Conservation (phyloP, 208 protist genomes). For the Novymonas esmeraldas region DNA sequence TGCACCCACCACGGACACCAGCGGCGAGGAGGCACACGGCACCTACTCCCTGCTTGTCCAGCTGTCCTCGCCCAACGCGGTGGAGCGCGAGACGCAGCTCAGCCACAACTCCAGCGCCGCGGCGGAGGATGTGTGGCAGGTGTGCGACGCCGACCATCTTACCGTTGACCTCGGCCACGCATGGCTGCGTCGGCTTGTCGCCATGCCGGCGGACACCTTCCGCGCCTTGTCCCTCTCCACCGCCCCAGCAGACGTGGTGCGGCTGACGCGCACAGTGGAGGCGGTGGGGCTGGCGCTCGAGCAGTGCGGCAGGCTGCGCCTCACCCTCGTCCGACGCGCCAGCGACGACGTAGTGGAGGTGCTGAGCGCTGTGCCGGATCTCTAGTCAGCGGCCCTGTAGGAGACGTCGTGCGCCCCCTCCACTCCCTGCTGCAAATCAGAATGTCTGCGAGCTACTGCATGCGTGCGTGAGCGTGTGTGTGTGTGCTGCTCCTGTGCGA, state of each 20-base stretch:
- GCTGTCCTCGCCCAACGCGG: conserved; percentile 38
- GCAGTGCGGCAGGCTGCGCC: conserved; percentile 45
- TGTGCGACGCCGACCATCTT: conserved; percentile 28
- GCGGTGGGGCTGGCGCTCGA: conserved; percentile 49
- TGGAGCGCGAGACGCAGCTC: conserved; percentile 27
- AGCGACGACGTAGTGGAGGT: conserved; percentile 52
- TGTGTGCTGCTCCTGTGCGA: too few relatives aligned
- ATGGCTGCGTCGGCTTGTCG: conserved; percentile 60
- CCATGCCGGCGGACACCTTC: conserved; percentile 57
- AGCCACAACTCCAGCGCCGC: conserved; percentile 7
- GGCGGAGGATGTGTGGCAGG: not conserved
- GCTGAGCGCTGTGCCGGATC: conserved; percentile 25
- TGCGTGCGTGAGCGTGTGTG: too few relatives aligned
- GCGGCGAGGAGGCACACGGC: too few relatives aligned
- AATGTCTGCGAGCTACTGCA: too few relatives aligned
- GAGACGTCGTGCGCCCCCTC: too few relatives aligned
- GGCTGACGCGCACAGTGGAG: conserved; percentile 43
- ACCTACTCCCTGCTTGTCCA: conserved; percentile 57
- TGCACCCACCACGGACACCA: too few relatives aligned
- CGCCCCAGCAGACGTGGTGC: conserved; percentile 31
- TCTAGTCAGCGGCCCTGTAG: too few relatives aligned
- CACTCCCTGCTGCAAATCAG: too few relatives aligned
- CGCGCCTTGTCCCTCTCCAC: conserved; percentile 38
- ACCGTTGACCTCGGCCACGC: conserved; percentile 66
- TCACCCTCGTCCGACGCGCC: conserved; percentile 44